Conservation (phyloP, 2,329 filamentous ascomycete genomes). For the Pseudopyrenochaeta lycopersici region DNA sequence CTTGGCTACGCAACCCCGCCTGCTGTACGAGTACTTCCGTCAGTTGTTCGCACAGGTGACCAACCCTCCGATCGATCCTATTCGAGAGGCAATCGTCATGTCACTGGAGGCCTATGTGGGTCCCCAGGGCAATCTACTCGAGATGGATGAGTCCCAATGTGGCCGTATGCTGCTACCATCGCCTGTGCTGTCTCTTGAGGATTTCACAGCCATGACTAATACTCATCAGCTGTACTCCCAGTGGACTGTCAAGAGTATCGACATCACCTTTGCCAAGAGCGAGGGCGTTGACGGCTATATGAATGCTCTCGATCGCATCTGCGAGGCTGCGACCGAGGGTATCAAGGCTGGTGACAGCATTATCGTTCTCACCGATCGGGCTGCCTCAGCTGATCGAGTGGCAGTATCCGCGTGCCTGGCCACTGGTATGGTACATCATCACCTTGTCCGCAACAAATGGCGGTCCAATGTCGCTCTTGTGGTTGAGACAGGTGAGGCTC, state of each 20-base stretch:
- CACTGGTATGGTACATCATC: constrained; percentile 93
- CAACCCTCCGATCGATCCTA: constrained; percentile 96
- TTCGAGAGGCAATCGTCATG: constrained; percentile 98
- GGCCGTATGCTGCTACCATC: constrained; percentile 85
- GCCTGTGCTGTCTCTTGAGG: constrained; percentile 85
- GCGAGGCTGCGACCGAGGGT: constrained; percentile 81
- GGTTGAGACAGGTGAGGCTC: constrained; percentile 92
- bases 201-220: constrained; percentile 87
- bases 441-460: constrained; percentile 95
- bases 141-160: constrained; percentile 92
- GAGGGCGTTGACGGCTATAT: constrained; percentile 86
- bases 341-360: constrained; percentile 86
- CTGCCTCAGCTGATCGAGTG: constrained; percentile 82
- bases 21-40: constrained; percentile 96
- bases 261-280: constrained; percentile 90
- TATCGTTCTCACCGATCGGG: constrained; percentile 88
- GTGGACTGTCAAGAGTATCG: constrained; percentile 90
- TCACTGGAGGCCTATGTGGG: constrained; percentile 96
- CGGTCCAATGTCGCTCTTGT: constrained; percentile 86
- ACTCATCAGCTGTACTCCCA: constrained; percentile 75
- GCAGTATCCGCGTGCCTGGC: constrained; percentile 86
- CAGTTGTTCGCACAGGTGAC: constrained; percentile 98
- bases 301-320: constrained; percentile 87
- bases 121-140: constrained; percentile 91
- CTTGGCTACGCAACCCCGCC: constrained; percentile 85